Evolutionary conservation across 164 flowering plant species (phyloP), one percentile per base, ranked within the genome.

Genomic region (Taxillus chinensis): DNA sequence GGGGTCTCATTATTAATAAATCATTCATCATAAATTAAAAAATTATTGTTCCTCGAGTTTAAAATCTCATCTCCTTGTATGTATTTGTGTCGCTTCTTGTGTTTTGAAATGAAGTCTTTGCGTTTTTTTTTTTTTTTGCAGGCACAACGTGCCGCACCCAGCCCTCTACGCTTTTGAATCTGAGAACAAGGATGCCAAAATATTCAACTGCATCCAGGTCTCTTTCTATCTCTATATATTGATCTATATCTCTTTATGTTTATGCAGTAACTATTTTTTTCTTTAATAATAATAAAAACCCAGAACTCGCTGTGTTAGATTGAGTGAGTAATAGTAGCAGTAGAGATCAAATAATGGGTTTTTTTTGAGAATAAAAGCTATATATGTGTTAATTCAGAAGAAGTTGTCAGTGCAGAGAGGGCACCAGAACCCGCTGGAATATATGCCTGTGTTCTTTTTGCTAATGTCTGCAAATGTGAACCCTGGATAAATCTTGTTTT

Each of bases 121-220:
- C 4, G 2, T 42, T 55, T 50, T 43, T 5, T 27, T 53, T 8
- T 54, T 40, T 39, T 45, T 57, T 8, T 0, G 16, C 73, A 90
- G 95, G 89, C 86, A 86, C 63, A 86, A 89, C 61, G 96, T 92
- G 38, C 62, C 38, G 10, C 82, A 85, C 63, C 98, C 98, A 2
- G 77, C 80, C 15, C 71, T 92, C 8, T 89, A 92, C 63, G 96
- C 98, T 5, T 0, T 50, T 2, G 90, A 89, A 70, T 79, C 96
- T n/a, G 98, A 92, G 10, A 91, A 84, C 76, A 89, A 89, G 72
- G 86, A 91, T 65, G 96, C 93, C 15, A 89, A 91, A 71, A 73
- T 75, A 74, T 91, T 89, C 80, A 92, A 92, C 66, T 89, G 98
- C 66, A 80, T 92, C 49, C 96, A 91, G 93, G 97, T 88, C 13